Conservation (phyloP, 139 green algal genomes). For the Volvox reticuliferus region DNA sequence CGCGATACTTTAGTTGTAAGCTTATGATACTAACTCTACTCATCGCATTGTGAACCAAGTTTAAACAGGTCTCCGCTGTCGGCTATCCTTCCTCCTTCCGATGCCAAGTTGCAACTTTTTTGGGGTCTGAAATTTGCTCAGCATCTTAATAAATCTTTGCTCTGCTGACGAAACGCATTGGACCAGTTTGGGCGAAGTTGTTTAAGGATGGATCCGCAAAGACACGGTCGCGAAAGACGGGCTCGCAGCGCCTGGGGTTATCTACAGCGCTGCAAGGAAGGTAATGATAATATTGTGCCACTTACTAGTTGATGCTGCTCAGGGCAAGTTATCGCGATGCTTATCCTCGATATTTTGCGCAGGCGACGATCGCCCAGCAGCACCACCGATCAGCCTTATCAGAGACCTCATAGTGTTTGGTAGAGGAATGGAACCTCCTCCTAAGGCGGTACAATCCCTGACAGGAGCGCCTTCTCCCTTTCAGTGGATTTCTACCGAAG, state of each 20-base stretch:
- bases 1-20: no score
- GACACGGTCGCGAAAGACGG: neutral
- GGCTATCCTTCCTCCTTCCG: no score
- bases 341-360: neutral
- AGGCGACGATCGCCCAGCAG: neutral
- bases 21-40: no score
- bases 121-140: no score
- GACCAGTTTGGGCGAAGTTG: neutral
- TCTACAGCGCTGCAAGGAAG: constrained; percentile 16
- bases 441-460: neutral
- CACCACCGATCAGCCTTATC: neutral
- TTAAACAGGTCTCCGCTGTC: no score
- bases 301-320: neutral
- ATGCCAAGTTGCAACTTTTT: no score
- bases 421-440: neutral
- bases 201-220: neutral
- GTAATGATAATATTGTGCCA: neutral
- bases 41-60: no score
- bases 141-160: no score
- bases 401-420: neutral
- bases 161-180: no score
- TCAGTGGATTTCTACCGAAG: constrained; percentile 64
- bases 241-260: constrained; percentile 3
- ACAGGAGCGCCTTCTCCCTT: neutral
- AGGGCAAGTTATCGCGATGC: neutral